Conservation (phyloP, 2,329 filamentous ascomycete genomes). For the Colletotrichum aenigma region DNA sequence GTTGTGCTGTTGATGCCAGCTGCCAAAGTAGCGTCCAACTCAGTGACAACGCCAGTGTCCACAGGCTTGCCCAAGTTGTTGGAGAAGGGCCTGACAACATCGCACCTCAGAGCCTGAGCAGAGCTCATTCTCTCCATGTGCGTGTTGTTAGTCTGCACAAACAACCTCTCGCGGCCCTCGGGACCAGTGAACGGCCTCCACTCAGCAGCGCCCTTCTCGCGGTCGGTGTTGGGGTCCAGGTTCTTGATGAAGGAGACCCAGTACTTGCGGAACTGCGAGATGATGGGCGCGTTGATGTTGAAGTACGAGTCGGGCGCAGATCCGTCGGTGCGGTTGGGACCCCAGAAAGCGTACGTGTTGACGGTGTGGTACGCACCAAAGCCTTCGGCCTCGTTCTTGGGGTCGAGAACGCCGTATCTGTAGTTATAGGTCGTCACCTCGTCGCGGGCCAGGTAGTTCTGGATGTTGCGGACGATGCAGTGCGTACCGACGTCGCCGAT, state of each 20-base stretch:
- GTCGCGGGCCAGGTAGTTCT: constrained; percentile 29
- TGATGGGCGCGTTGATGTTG: constrained; percentile 58
- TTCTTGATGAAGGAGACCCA: constrained; percentile 75
- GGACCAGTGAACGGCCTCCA: constrained; percentile 52
- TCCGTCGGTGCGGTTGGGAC: constrained; percentile 57
- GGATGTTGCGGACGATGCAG: constrained; percentile 37
- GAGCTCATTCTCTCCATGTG: constrained; percentile 42
- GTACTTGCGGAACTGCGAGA: constrained; percentile 69
- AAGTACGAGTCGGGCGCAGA: constrained; percentile 60
- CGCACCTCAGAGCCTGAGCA: constrained; percentile 16
- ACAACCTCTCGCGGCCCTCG: constrained; percentile 36
- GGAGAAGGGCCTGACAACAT: constrained; percentile 3
- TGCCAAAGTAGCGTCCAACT: constrained; percentile 11
- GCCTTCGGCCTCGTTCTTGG: constrained; percentile 53
- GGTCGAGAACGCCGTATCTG: constrained; percentile 70
- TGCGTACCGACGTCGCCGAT: constrained; percentile 40
- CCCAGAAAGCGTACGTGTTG: constrained; percentile 72
- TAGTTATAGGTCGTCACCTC: constrained; percentile 65
- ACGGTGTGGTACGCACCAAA: constrained; percentile 70
- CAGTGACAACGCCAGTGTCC: constrained; percentile 5
- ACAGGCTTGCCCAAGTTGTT: constrained; percentile 19
- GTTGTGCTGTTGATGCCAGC: constrained; percentile 12
- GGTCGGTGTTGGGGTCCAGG: constrained; percentile 66
- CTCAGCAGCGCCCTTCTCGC: constrained; percentile 46
- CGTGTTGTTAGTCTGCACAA: constrained; percentile 45